Conservation (phyloP, 805 yeast species). For the Candida quercuum region DNA sequence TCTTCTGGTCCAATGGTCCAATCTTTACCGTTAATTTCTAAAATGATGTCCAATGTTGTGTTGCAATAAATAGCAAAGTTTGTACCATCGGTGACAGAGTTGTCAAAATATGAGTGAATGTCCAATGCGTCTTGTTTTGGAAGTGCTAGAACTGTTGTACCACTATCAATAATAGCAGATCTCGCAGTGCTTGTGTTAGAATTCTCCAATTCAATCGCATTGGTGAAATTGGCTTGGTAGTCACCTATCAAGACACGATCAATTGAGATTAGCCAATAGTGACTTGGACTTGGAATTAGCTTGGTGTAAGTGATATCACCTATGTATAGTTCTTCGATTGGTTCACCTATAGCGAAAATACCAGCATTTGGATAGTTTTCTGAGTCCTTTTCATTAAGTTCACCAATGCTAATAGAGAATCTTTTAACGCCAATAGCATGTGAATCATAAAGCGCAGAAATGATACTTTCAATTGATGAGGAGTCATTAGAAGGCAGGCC, state of each 20-base stretch:
- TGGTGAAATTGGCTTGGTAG: slow-evolving; percentile 28
- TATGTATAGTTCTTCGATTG: slow-evolving; percentile 29
- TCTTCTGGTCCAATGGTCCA: slow-evolving; percentile 39
- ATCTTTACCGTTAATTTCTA: slow-evolving; percentile 38
- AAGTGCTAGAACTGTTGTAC: slow-evolving; percentile 57
- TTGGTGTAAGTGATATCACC: slow-evolving; percentile 38
- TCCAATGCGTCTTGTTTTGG: slow-evolving; percentile 49
- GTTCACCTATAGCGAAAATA: slow-evolving; percentile 38
- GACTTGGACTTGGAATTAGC: slow-evolving; percentile 27
- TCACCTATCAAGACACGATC: slow-evolving; percentile 32
- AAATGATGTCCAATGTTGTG: slow-evolving; percentile 33
- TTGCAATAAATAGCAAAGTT: slow-evolving; percentile 59
- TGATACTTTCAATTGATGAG: slow-evolving; percentile 32
- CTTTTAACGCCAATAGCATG: slow-evolving; percentile 29
- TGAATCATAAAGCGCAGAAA: slow-evolving; percentile 32
- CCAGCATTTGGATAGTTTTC: slow-evolving; percentile 31
- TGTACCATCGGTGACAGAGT: slow-evolving; percentile 52
- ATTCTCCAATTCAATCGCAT: slow-evolving; percentile 5
- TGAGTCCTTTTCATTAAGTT: slow-evolving; percentile 16
- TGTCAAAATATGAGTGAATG: slow-evolving; percentile 46
- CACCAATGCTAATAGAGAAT: slow-evolving; percentile 43
- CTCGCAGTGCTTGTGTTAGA: slow-evolving; percentile 21
- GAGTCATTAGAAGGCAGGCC: slow-evolving; percentile 49
- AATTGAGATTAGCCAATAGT: slow-evolving; percentile 50
- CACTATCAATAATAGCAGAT: slow-evolving; percentile 54